A percentile compares a stretch with the other conserved stretches of the same genome.
phyloP scores from a whole-genome alignment of 163 green algal genomes.

The Picocystis sp. region DNA sequence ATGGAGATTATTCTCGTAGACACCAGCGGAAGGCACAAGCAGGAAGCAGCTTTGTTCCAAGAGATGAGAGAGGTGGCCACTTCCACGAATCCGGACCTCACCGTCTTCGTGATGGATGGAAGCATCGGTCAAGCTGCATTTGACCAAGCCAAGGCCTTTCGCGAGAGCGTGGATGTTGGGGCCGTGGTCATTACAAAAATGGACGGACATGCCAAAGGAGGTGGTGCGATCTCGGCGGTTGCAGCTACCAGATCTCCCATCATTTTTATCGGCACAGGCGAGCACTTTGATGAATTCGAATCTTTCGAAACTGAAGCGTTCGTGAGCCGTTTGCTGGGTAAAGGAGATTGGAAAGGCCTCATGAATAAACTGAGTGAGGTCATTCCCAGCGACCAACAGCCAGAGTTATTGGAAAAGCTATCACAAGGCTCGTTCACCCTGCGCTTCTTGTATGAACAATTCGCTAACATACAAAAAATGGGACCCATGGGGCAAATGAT shows the following conservation, averaged over 20 bases:
- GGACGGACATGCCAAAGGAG: constrained; percentile 95
- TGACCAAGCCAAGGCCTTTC: constrained; percentile 96
- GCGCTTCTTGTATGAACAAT: constrained; percentile 90
- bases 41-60: constrained; percentile 94
- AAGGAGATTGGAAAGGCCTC: constrained; percentile 6
- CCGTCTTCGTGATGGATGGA: constrained; percentile 98
- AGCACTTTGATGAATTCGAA: constrained; percentile 99
- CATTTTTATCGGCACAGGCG: constrained; percentile 95
- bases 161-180: constrained; percentile 69
- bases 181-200: constrained; percentile 98
- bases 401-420: constrained; percentile 86
- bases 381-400: constrained; percentile 74
- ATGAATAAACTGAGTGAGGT: constrained; percentile 30
- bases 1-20: constrained; percentile 97
- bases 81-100: constrained; percentile 59
- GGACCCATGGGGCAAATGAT: constrained; percentile 92
- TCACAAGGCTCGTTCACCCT: constrained; percentile 75
- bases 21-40: constrained; percentile 88
- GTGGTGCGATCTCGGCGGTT: constrained; percentile 82
- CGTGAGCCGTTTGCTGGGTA: constrained; percentile 4
- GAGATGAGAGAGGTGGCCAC: constrained; percentile 76
- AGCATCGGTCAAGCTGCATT: constrained; percentile 89
- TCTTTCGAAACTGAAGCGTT: constrained; percentile 69
- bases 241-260: constrained; percentile 82
- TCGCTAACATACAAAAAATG: constrained; percentile 88